Percentiles rank a stretch among this genome's conserved stretches.
Evolutionary conservation across 768 basidiomycete genomes (phyloP).

Genomic region (Suillus spraguei): DNA sequence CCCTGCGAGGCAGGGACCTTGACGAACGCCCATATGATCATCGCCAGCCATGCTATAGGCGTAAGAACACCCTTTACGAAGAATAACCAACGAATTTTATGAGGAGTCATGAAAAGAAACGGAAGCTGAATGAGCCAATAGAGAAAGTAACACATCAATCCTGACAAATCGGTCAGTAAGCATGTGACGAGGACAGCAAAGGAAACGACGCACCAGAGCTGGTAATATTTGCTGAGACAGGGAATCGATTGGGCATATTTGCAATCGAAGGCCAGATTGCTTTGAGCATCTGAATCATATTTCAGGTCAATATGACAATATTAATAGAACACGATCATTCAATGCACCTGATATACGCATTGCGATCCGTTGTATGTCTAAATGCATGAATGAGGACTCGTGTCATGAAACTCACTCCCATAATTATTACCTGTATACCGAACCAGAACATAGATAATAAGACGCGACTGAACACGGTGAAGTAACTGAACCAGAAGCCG

Average conservation of each 20-base stretch:
- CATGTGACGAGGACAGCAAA: background rate
- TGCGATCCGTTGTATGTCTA: slow-evolving; percentile 66
- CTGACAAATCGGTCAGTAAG: slow-evolving; percentile 31
- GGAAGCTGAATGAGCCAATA: slow-evolving; percentile 82
- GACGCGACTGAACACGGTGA: slow-evolving; percentile 77
- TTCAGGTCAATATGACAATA: background rate
- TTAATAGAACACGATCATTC: background rate
- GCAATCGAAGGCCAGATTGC: slow-evolving; percentile 82
- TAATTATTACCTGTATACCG: slow-evolving; percentile 56
- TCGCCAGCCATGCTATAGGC: slow-evolving; percentile 64
- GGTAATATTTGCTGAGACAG: slow-evolving; percentile 60
- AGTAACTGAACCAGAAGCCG: slow-evolving; percentile 90
- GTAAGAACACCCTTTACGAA: slow-evolving; percentile 66
- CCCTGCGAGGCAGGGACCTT: slow-evolving; percentile 62
- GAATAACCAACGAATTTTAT: slow-evolving; percentile 80
- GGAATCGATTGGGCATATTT: slow-evolving; percentile 64
- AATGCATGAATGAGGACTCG: background rate
- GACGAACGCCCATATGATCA: slow-evolving; percentile 79
- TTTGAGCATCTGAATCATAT: slow-evolving; percentile 57
- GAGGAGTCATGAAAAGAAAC: slow-evolving; percentile 75
- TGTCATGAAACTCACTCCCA: background rate
- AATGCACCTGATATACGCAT: slow-evolving; percentile 62
- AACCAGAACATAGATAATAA: slow-evolving; percentile 87
- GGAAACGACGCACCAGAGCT: slow-evolving; percentile 46
- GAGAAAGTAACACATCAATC: slow-evolving; percentile 75